Percentiles rank a stretch among this genome's conserved stretches.
These are phyloP conservation scores for Chaetomium fimeti DNA, from an alignment of 495 filamentous ascomycete species.

Conservation along the genomic window DNA sequence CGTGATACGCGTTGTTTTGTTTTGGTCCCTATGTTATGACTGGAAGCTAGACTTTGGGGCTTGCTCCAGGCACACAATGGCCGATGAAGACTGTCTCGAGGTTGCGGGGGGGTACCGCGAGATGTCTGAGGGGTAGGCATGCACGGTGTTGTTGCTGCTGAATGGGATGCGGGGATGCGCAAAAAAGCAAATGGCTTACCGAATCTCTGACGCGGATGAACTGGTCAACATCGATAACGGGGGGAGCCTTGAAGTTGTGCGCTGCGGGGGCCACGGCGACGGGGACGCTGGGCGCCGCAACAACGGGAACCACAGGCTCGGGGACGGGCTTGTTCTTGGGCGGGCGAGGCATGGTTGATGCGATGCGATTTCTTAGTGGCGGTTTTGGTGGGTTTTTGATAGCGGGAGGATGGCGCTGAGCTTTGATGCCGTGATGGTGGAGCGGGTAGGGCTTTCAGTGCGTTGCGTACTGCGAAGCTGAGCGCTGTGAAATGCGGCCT, in stretches of 20 bases:
- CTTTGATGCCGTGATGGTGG: slow-evolving; percentile 30
- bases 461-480: slow-evolving; percentile 12
- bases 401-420: slow-evolving; percentile 26
- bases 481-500: slow-evolving; percentile 28
- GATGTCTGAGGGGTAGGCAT: not conserved
- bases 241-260: slow-evolving; percentile 30
- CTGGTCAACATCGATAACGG: slow-evolving; percentile 48
- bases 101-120: not conserved
- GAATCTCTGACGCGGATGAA: slow-evolving; percentile 53
- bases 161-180: not conserved
- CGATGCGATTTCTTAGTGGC: slow-evolving; percentile 14
- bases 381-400: slow-evolving; percentile 27
- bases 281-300: slow-evolving; percentile 21
- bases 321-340: slow-evolving; percentile 36
- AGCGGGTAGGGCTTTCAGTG: slow-evolving; percentile 21
- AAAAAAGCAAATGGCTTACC: slow-evolving; percentile 37
- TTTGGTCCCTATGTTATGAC: not conserved
- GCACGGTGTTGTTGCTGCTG: not conserved
- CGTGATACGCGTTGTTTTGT: slow-evolving; percentile 1
- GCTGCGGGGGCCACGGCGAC: slow-evolving; percentile 3
- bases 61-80: not conserved
- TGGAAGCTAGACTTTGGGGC: not conserved
- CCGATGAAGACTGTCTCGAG: not conserved
- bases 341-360: slow-evolving; percentile 38
- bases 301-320: slow-evolving; percentile 39